Conservation (phyloP, 1,284 basidiomycete genomes). For the Pseudozyma sp. region DNA sequence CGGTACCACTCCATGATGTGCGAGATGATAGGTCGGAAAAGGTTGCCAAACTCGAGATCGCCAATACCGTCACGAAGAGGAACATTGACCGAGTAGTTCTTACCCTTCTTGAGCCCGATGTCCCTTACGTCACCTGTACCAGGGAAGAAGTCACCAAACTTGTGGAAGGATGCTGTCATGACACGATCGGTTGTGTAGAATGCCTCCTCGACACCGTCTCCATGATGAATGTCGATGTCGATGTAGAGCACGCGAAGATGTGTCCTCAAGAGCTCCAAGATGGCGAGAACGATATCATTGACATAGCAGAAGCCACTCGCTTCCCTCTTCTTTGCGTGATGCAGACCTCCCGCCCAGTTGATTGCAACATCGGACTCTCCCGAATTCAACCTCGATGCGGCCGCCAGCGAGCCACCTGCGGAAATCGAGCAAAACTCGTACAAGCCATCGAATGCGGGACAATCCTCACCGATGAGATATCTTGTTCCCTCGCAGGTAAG, state of each 20-base stretch:
- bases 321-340: constrained; percentile 97
- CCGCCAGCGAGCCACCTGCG: constrained; percentile 85
- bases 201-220: constrained; percentile 97
- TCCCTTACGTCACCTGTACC: constrained; percentile 81
- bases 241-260: constrained; percentile 92
- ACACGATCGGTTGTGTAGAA: constrained; percentile 98
- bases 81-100: constrained; percentile 91
- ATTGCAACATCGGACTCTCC: constrained; percentile 91
- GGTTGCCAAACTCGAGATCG: constrained; percentile 78
- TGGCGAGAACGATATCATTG: constrained; percentile 76
- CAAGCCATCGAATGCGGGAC: constrained; percentile 93
- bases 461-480: constrained; percentile 81
- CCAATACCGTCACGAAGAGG: constrained; percentile 94
- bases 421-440: constrained; percentile 98
- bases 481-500: constrained; percentile 80
- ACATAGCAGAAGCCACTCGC: constrained; percentile 97
- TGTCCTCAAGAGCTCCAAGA: constrained; percentile 69
- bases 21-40: constrained; percentile 76
- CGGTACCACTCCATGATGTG: constrained; percentile 90
- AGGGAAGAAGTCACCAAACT: constrained; percentile 95
- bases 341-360: constrained; percentile 97
- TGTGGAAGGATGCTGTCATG: constrained; percentile 94
- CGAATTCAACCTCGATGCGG: constrained; percentile 82
- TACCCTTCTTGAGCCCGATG: constrained; percentile 84
- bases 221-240: constrained; percentile 98